These are phyloP conservation scores for Seminavis robusta DNA, from an alignment of 108 stramenopile genomes.

Conservation along the genomic window DNA sequence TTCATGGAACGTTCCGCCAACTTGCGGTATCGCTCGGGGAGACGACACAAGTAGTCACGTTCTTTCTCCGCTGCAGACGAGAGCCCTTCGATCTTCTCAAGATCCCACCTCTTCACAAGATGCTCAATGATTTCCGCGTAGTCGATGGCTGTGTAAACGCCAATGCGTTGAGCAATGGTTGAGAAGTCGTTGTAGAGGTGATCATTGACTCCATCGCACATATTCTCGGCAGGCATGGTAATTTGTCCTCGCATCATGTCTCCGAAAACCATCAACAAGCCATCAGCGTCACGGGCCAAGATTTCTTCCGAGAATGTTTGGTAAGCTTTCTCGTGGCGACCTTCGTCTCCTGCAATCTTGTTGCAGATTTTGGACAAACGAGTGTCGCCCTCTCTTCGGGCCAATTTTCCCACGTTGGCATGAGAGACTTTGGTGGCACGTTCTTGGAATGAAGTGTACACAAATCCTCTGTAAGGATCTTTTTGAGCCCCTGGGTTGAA, in stretches of 20 bases:
- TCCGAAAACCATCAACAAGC: slow-evolving; percentile 73
- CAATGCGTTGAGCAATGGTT: slow-evolving; percentile 74
- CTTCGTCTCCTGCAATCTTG: slow-evolving; percentile 91
- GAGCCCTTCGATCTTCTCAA: slow-evolving; percentile 77
- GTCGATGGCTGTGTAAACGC: slow-evolving; percentile 90
- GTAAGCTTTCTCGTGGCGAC: slow-evolving; percentile 91
- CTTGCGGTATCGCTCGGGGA: slow-evolving; percentile 79
- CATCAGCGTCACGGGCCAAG: slow-evolving; percentile 82
- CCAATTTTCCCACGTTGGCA: slow-evolving; percentile 79
- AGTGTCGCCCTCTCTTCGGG: slow-evolving; percentile 63
- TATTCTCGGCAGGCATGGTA: slow-evolving; percentile 88
- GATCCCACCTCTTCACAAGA: slow-evolving; percentile 79
- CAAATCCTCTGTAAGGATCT: slow-evolving; percentile 93
- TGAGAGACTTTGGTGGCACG: slow-evolving; percentile 90
- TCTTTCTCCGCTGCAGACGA: slow-evolving; percentile 74
- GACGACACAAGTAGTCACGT: slow-evolving; percentile 80
- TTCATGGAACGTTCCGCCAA: slow-evolving; percentile 87
- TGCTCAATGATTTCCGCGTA: slow-evolving; percentile 91
- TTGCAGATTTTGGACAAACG: slow-evolving; percentile 77
- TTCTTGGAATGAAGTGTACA: slow-evolving; percentile 94
- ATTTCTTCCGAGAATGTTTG: slow-evolving; percentile 81
- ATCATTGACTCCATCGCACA: slow-evolving; percentile 81
- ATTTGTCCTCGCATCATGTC: slow-evolving; percentile 90
- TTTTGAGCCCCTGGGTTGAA: slow-evolving; percentile 86
- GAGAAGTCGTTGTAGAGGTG: slow-evolving; percentile 86